A percentile compares a stretch with the other conserved stretches of the same genome.
phyloP scores from a whole-genome alignment of 139 green algal species.

The Diplosphaera chodatii region DNA sequence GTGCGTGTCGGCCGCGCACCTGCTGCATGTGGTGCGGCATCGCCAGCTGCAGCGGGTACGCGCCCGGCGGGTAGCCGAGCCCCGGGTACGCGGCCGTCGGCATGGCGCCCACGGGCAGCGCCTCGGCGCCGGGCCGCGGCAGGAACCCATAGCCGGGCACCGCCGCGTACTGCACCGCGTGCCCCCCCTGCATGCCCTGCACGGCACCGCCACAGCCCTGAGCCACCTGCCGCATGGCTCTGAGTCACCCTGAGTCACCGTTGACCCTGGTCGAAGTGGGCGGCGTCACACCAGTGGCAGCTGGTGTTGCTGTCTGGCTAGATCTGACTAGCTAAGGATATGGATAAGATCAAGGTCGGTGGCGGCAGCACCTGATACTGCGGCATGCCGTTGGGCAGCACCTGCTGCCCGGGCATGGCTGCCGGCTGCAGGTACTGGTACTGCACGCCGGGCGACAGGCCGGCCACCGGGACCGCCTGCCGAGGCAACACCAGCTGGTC shows the following conservation, averaged over 20 bases:
- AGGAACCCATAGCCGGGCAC: not conserved
- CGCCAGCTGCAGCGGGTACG: not conserved
- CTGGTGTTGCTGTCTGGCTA: too few species aligned
- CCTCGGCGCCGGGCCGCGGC: not conserved
- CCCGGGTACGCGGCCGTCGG: not conserved
- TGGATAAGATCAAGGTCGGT: too few species aligned
- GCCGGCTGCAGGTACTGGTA: not conserved
- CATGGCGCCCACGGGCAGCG: not conserved
- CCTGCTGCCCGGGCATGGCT: not conserved
- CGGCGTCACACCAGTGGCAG: too few species aligned
- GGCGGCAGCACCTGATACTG: not conserved
- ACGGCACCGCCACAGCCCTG: too few species aligned
- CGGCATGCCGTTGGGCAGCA: not conserved
- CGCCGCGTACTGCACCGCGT: not conserved
- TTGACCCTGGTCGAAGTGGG: too few species aligned
- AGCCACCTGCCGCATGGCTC: too few species aligned
- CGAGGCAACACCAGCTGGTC: too few species aligned
- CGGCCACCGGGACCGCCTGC: not conserved
- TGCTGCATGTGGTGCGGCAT: not conserved
- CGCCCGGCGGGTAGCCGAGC: not conserved
- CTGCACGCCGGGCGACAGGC: not conserved
- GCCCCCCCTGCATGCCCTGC: not conserved
- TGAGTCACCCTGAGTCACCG: too few species aligned
- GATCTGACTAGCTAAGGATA: too few species aligned
- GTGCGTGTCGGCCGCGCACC: not conserved